Conservation (phyloP, 106 monocot species). For the Platanthera guangdongensis region DNA sequence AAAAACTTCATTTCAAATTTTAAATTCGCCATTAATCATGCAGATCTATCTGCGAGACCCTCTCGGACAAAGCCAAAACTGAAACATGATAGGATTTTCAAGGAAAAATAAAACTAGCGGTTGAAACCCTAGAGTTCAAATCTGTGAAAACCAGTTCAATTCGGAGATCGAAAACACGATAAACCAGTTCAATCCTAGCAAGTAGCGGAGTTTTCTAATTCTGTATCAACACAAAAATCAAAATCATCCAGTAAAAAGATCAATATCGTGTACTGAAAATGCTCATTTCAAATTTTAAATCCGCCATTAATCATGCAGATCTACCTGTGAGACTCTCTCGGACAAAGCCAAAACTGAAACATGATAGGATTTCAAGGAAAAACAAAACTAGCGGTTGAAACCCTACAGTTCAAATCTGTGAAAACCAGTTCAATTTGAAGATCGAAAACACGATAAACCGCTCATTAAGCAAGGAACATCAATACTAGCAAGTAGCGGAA, state of each 20-base stretch:
- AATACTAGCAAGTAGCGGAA: background rate
- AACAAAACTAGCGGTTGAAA: background rate
- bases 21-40: background rate
- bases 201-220: background rate
- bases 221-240: background rate
- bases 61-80: background rate
- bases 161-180: background rate
- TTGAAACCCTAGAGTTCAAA: background rate
- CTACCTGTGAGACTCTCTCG: background rate
- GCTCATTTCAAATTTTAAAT: background rate
- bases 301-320: background rate
- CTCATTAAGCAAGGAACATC: background rate
- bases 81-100: background rate
- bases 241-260: slow-evolving; percentile 5
- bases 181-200: background rate
- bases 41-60: background rate
- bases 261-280: background rate
- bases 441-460: background rate
- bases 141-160: background rate
- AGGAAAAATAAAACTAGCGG: background rate
- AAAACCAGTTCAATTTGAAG: background rate
- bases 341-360: background rate
- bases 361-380: background rate
- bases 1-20: background rate
- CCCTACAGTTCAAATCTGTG: background rate